Evolutionary conservation across 768 basidiomycete species (phyloP), one percentile per base, ranked within the genome.

Genomic region (Phylloporus sp.): DNA sequence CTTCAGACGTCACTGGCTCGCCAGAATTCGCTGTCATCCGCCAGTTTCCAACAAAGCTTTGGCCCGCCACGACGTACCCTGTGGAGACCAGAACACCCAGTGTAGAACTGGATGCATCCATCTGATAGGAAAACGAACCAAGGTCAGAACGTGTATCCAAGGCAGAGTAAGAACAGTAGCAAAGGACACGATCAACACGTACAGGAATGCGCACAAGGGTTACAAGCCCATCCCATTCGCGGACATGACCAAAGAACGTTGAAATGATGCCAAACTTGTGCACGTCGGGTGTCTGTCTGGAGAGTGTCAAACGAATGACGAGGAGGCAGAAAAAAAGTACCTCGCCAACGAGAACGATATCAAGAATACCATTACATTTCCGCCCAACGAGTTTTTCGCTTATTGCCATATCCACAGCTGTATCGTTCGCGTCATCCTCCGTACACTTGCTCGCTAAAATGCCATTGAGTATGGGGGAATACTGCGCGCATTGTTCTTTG

Each of bases 281-380:
- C 72, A 49, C 80, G 78, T 3, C 60, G 63, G 12, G 58, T 47
- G 53, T 83, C 80, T 15, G 82, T 82, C 80, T 82, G 53, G 10
- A 24, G 45, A 15, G 13, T 4, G 2, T 7, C 28, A 49, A 15
- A 13, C 31, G 22, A 24, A 4, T 13, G 12, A 12, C 31, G 10
- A 15, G n/a, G 35, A 16, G 15, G n/a, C 32, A 44, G 6, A 24
- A 42, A 28, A 41, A 9, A 61, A 70, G 54, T 50, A 84, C 82
- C 67, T 78, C 75, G 47, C 85, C 86, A 12, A 78, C 79, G 54
- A 88, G 64, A 26, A 86, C 71, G 39, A 84, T 78, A 56, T 88
- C 86, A 47, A 67, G 68, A 5, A 85, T 74, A 1, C 85, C 85
- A 26, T 70, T 63, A 48, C 87, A 87, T 28, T 58, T 63, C 13